phyloP scores from a whole-genome alignment of 257 asterid species.

The Nicotiana sylvestris region DNA sequence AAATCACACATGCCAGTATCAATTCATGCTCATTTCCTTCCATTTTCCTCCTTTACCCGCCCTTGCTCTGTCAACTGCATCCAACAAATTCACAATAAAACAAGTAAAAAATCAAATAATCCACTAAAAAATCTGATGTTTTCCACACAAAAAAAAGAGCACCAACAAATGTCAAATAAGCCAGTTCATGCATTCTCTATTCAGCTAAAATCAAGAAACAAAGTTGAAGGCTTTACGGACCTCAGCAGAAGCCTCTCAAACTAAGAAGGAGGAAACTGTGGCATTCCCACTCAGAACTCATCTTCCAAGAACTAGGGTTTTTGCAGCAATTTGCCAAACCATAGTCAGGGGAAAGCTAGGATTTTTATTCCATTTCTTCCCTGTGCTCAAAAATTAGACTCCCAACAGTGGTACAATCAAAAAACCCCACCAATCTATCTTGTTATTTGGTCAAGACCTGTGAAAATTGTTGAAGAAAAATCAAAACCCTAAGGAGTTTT shows the following conservation, averaged over 20 bases:
- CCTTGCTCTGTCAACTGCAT: conserved; percentile 33
- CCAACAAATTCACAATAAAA: background rate
- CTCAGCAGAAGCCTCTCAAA: background rate
- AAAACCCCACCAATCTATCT: background rate
- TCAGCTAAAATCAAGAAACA: background rate
- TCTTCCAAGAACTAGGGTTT: conserved; percentile 6
- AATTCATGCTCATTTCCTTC: conserved; percentile 58
- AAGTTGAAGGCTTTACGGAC: background rate
- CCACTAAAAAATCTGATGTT: background rate
- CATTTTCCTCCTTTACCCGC: conserved; percentile 42
- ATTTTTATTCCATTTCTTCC: background rate
- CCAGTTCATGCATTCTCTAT: background rate
- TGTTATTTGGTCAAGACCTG: background rate
- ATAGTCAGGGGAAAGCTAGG: background rate
- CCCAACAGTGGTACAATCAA: background rate
- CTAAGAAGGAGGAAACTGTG: background rate
- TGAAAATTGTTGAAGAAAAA: conserved; percentile 4
- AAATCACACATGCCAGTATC: conserved; percentile 79
- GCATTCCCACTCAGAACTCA: conserved; percentile 4
- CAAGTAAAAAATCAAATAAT: background rate
- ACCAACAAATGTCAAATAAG: background rate
- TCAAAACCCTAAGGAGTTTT: conserved; percentile 16
- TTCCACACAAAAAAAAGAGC: background rate
- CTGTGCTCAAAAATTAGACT: background rate
- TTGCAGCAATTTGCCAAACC: conserved; percentile 2